Percentiles rank a stretch among this genome's conserved stretches.
phyloP scores from a whole-genome alignment of 768 basidiomycete genomes.

The Termitomyces sp. region DNA sequence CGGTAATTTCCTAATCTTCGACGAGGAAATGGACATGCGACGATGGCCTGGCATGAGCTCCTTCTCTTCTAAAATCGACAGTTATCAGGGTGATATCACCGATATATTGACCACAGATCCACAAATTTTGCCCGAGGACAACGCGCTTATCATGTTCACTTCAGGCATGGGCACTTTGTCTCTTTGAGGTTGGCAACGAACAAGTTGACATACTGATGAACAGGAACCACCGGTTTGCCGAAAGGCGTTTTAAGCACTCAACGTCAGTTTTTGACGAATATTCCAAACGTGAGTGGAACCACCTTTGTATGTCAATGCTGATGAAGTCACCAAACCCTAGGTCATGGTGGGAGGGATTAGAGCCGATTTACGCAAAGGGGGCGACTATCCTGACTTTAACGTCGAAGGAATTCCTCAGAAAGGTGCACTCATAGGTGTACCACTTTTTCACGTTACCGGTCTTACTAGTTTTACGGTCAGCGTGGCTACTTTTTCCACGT shows the following conservation, averaged over 20 bases:
- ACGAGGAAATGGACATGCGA: conserved; percentile 27
- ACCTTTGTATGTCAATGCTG: not conserved
- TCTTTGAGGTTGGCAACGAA: not conserved
- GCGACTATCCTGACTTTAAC: conserved; percentile 27
- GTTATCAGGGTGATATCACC: conserved; percentile 20
- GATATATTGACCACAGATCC: conserved; percentile 22
- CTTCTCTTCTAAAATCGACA: conserved; percentile 30
- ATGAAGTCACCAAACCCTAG: conserved; percentile 19
- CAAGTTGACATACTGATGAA: not conserved
- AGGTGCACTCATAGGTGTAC: conserved; percentile 50
- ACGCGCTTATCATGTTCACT: conserved; percentile 58
- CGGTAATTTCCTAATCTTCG: conserved; percentile 38
- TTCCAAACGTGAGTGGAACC: conserved; percentile 40
- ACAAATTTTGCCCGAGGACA: conserved; percentile 47
- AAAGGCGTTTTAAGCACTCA: conserved; percentile 68
- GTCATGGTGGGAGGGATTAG: conserved; percentile 38
- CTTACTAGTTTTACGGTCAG: conserved; percentile 44
- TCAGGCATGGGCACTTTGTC: conserved; percentile 33
- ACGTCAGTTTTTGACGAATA: conserved; percentile 55
- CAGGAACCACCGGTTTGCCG: conserved; percentile 49
- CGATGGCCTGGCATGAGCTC: conserved; percentile 36
- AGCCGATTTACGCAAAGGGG: conserved; percentile 41
- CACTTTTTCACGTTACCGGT: conserved; percentile 65
- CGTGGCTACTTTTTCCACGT: not conserved
- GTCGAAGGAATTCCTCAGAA: conserved; percentile 37